Evolutionary conservation across 768 basidiomycete genomes (phyloP).

Genomic region (Zangia roseola): DNA sequence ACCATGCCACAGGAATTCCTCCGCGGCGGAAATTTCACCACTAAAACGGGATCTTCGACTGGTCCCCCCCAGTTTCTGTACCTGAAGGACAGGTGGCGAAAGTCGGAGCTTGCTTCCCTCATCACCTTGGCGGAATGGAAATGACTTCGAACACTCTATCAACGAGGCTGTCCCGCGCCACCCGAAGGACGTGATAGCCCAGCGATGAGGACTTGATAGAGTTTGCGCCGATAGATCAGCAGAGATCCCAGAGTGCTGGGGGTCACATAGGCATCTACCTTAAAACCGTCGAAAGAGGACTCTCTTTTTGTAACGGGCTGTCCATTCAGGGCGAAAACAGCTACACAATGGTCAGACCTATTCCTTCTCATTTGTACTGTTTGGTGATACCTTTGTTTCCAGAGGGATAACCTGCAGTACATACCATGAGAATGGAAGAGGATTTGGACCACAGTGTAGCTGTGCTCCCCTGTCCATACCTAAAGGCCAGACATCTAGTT

Average conservation of each 20-base stretch:
- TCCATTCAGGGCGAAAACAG: constrained; percentile 13
- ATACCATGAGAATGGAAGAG: constrained; percentile 54
- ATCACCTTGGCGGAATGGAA: constrained; percentile 4
- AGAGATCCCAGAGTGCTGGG: background rate
- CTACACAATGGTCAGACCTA: constrained; percentile 29
- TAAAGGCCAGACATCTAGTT: background rate
- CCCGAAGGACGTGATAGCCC: background rate
- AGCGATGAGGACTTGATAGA: background rate
- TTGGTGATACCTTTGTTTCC: constrained; percentile 30
- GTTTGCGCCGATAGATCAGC: constrained; percentile 3
- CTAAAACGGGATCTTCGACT: constrained; percentile 1
- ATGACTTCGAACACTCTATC: background rate
- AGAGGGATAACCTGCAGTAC: constrained; percentile 28
- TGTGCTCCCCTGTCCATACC: constrained; percentile 3
- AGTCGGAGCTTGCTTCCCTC: no score
- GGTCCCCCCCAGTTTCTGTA: background rate
- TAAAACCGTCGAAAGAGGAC: constrained; percentile 3
- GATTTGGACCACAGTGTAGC: constrained; percentile 29
- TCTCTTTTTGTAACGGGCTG: background rate
- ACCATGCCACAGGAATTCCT: background rate
- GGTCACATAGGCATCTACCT: background rate
- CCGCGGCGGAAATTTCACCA: background rate
- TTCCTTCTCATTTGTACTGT: constrained; percentile 29
- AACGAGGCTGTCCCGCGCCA: background rate
- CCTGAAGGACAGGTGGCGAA: constrained; percentile 3